Evolutionary conservation across 2,329 filamentous ascomycete species (phyloP), one percentile per base, ranked within the genome.

Genomic region (Chaetomium sp.): DNA sequence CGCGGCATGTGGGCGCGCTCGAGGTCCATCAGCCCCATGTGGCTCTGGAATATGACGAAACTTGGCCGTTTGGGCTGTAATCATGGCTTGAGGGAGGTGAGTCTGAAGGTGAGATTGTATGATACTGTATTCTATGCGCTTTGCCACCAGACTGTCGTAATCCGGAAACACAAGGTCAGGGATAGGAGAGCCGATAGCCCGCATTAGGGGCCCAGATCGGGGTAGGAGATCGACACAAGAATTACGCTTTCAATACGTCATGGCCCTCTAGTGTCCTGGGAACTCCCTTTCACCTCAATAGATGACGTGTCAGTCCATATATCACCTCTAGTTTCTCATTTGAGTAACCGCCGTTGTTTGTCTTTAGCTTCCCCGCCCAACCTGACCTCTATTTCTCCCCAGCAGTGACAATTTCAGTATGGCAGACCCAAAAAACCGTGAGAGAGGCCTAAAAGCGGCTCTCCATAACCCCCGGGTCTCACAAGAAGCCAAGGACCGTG

Each of bases 21-120:
- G 81, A 83, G 70, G 76, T 67, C 6, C 75, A 77, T 10, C 81
- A 83, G 69, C 81, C 81, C 1, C 70, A 72, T 25, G 78, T 78
- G 16, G 67, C 77, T 0, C 67, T 81, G 59, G 78, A 78, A 29
- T 72, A 72, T 57, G 80, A 78, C 5, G 81, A 83, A 70, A 84
- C 81, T 0, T 84, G 82, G 77, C 82, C 82, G 27, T 84, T 84
- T 72, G 81, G 81, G 1, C 65, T 82, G 64, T 83, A 19, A 10
- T 19, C 8, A 19, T 25, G 35, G 8, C n/a, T 31, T 42, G 13
- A 38, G 49, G 47, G 16, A 13, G 12, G 47, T 50, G 16, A 19
- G 7, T 50, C 12, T 23, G 8, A 23, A 29, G 35, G 13, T 54
- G 19, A 60, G 60, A 55, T 49, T 55, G 38, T 49, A 49, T 45